phyloP scores from a whole-genome alignment of 2,329 filamentous ascomycete genomes.

The Talaromyces piceae region DNA sequence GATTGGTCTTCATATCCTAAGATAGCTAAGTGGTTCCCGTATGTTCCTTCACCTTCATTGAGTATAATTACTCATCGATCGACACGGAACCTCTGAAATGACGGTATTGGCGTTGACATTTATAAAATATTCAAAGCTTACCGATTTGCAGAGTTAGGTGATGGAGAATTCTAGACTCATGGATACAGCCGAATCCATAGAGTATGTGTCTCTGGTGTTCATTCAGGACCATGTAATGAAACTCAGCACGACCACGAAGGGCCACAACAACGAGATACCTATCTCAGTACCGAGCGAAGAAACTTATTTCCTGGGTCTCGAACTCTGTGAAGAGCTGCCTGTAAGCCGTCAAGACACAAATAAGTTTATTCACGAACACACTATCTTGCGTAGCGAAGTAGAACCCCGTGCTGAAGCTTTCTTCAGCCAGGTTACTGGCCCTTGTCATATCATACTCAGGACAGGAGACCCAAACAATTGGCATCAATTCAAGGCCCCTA shows the following conservation, averaged over 20 bases:
- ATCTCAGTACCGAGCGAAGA: neutral
- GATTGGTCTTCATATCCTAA: no score
- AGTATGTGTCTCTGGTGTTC: neutral
- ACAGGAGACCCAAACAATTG: neutral
- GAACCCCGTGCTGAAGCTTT: neutral
- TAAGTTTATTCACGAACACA: neutral
- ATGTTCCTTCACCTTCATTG: no score
- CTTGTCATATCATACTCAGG: neutral
- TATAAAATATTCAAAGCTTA: no score
- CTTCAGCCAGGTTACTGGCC: neutral
- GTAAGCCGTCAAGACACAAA: neutral
- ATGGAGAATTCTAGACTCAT: no score
- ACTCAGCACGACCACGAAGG: neutral
- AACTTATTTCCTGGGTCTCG: neutral
- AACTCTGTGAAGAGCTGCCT: neutral
- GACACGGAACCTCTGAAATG: no score
- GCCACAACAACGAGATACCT: neutral
- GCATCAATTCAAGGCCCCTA: neutral
- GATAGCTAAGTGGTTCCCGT: no score
- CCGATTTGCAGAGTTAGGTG: no score
- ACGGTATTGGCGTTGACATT: no score
- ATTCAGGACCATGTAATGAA: neutral
- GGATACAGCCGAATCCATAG: neutral
- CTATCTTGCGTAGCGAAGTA: neutral
- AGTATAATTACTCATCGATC: no score